Conservation (phyloP, 139 green algal genomes). For the Astrephomene gubernaculifera region DNA sequence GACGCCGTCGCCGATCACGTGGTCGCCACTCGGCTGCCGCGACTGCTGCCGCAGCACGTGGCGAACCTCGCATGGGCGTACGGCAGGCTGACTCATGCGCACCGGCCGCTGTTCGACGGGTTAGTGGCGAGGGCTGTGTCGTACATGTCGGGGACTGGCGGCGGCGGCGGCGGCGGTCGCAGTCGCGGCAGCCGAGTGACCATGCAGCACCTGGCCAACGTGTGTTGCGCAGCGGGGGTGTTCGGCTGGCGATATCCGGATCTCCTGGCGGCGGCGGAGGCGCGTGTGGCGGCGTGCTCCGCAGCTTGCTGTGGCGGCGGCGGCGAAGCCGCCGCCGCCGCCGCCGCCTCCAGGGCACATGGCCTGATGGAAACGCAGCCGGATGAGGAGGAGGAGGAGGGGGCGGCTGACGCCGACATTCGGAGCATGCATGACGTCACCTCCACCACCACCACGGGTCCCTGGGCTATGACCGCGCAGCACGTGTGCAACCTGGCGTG, state of each 20-base stretch:
- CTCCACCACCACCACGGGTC: neutral
- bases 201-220: constrained; percentile 35
- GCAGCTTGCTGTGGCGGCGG: neutral
- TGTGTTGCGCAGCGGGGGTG: constrained; percentile 10
- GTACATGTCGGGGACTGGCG: neutral
- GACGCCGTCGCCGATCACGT: constrained; percentile 38
- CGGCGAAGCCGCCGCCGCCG: neutral
- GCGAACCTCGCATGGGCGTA: constrained; percentile 45
- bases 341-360: neutral
- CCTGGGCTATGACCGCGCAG: constrained; percentile 59
- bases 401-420: too few relatives aligned
- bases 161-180: constrained; percentile 4
- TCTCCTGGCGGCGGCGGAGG: neutral
- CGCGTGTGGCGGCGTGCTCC: neutral
- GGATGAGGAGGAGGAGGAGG: neutral
- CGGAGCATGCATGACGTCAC: too few relatives aligned
- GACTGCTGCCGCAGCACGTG: constrained; percentile 46
- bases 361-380: neutral
- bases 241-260: constrained; percentile 26
- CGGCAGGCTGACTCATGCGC: constrained; percentile 32
- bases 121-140: constrained; percentile 3
- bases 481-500: constrained; percentile 75
- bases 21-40: neutral
- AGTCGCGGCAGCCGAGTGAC: neutral
- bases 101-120: constrained; percentile 25